Evolutionary conservation across 2,329 filamentous ascomycete genomes (phyloP).

Genomic region (Fusarium goolgardi): DNA sequence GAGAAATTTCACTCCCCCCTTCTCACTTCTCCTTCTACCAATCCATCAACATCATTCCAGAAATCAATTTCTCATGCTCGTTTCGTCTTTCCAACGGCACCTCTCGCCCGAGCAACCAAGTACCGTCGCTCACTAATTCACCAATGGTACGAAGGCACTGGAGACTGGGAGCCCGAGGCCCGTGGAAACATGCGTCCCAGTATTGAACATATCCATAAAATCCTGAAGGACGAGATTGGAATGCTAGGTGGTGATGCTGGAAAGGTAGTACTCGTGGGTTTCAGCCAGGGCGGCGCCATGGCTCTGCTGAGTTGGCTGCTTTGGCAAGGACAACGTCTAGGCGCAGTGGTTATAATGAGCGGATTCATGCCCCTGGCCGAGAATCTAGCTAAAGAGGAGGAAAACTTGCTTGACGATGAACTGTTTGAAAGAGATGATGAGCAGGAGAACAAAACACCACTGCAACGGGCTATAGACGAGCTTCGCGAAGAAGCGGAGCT

Average conservation of each 20-base stretch:
- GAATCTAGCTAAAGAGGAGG: conserved; percentile 39
- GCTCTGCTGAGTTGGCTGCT: conserved; percentile 56
- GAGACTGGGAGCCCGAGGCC: conserved; percentile 51
- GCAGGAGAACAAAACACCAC: conserved; percentile 17
- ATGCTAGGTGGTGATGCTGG: conserved; percentile 50
- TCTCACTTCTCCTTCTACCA: conserved; percentile 45
- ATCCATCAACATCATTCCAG: conserved; percentile 42
- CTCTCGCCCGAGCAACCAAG: conserved; percentile 49
- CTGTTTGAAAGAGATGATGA: conserved; percentile 36
- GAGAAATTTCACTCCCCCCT: conserved; percentile 55
- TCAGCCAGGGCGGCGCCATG: conserved; percentile 67
- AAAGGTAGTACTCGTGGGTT: conserved; percentile 60
- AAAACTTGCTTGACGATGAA: conserved; percentile 16
- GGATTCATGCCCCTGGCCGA: conserved; percentile 59
- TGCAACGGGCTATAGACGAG: conserved; percentile 42
- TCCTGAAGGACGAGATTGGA: conserved; percentile 53
- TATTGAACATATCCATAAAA: conserved; percentile 52
- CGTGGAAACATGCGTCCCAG: conserved; percentile 56
- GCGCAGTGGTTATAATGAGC: conserved; percentile 57
- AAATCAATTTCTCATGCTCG: conserved; percentile 56
- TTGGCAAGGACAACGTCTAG: conserved; percentile 56
- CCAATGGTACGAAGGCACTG: conserved; percentile 54
- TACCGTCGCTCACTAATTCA: conserved; percentile 50
- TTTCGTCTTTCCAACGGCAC: conserved; percentile 64
- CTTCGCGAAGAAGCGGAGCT: conserved; percentile 48